Evolutionary conservation across 192 early-diverging fungal genomes (phyloP).

Genomic region (Coemansia sp.): DNA sequence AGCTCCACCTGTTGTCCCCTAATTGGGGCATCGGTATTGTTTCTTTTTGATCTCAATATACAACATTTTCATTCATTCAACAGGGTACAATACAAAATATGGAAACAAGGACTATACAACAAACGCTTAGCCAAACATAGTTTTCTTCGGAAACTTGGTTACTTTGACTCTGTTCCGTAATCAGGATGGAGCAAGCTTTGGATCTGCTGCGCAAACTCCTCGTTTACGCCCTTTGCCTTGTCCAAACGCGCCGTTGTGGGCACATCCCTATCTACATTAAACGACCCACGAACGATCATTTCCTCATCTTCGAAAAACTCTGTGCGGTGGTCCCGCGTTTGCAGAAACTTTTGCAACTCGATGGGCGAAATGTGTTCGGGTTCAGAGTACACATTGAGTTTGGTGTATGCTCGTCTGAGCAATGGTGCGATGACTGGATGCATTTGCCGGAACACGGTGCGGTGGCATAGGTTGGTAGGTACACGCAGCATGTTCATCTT

Average conservation of each 20-base stretch:
- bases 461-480: not conserved
- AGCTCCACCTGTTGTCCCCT: no score
- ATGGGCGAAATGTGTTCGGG: conserved; percentile 30
- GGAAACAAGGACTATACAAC: not conserved
- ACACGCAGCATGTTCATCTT: not conserved
- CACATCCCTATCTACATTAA: conserved; percentile 9
- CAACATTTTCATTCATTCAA: no score
- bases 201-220: conserved; percentile 49
- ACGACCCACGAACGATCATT: conserved; percentile 33
- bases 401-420: conserved; percentile 16
- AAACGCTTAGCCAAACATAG: not conserved
- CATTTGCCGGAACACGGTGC: no score
- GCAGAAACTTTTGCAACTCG: conserved; percentile 43
- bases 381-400: conserved; percentile 17
- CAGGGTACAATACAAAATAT: not conserved
- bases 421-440: not conserved
- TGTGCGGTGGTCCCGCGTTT: conserved; percentile 17
- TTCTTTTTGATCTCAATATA: no score
- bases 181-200: conserved; percentile 28
- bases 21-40: no score
- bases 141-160: not conserved
- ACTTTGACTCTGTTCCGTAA: conserved; percentile 25
- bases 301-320: conserved; percentile 46
- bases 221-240: conserved; percentile 28
- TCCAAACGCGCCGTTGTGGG: not conserved